Evolutionary conservation across 495 filamentous ascomycete species (phyloP), one percentile per base, ranked within the genome.

Genomic region (Aspergillus kassunensis): DNA sequence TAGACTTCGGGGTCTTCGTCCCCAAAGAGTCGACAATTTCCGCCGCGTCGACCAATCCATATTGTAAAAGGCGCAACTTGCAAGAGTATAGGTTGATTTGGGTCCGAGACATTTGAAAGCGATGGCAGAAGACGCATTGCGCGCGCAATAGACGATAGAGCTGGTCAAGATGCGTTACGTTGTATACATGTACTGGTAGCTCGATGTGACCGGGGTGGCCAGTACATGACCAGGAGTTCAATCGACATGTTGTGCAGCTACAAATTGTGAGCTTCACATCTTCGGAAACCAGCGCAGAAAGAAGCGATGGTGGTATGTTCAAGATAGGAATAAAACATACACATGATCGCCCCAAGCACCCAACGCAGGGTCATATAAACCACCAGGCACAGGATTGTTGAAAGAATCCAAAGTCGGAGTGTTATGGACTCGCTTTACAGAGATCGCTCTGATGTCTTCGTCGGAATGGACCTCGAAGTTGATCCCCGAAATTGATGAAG

Each of bases 171-270:
- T 96, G 96, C 0, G 89, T 85, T 20, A 90, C 87, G 72, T 97
- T 92, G 65, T 97, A 99, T 43, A 96, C 84, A 36, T 86, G 87
- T 10, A 91, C 84, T 3, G 95, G 91, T 21, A 99, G 82, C 57
- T 96, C 90, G 65, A 99, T 95, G 65, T 97, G 93, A 43, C 95
- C 95, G 27, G 83, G 79, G 73, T 99, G 95, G 52, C 95, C 95
- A 9, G 93, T 90, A 67, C 93, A 99, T 45, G 81, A 82, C 55
- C 80, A 80, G 54, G 80, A 82, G 56, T 81, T 82, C 58, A 91
- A 76, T 56, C 89, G 85, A 65, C 91, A 97, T 70, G 91, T 97
- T 60, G 88, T 82, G 70, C 91, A 97, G 57, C 91, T 97, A 63
- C 23, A 52, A 33, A 12, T 36, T 56, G 54, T 60, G 8, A 52